These are phyloP conservation scores for Penicillium frequentans DNA, from an alignment of 2,329 filamentous ascomycete genomes.

Conservation along the genomic window DNA sequence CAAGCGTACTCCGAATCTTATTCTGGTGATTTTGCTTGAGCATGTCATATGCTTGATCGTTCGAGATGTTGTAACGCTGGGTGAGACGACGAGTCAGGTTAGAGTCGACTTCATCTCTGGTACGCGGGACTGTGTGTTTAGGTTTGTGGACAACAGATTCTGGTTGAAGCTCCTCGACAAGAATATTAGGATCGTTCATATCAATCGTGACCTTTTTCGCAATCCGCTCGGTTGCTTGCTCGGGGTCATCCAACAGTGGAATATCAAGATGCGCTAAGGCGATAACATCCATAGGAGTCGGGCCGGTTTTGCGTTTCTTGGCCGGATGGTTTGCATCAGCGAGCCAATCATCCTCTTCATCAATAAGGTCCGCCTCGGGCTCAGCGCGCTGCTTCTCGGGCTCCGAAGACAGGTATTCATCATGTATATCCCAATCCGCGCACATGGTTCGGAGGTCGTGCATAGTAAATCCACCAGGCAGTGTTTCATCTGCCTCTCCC, in stretches of 20 bases:
- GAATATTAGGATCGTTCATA: slow-evolving; percentile 80
- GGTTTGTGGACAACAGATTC: slow-evolving; percentile 59
- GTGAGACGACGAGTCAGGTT: slow-evolving; percentile 71
- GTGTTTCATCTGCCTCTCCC: slow-evolving; percentile 62
- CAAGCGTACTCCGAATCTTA: slow-evolving; percentile 89
- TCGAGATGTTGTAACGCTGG: slow-evolving; percentile 90
- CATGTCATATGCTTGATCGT: slow-evolving; percentile 92
- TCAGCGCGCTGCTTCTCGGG: slow-evolving; percentile 15
- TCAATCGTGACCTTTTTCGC: slow-evolving; percentile 81
- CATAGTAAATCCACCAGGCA: slow-evolving; percentile 68
- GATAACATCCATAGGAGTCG: slow-evolving; percentile 46
- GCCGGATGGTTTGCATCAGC: slow-evolving; percentile 51
- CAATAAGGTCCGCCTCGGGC: slow-evolving; percentile 13
- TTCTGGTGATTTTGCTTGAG: slow-evolving; percentile 96
- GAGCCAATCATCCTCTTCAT: slow-evolving; percentile 58
- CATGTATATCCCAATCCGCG: slow-evolving; percentile 75
- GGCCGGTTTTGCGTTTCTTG: slow-evolving; percentile 66
- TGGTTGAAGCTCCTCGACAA: slow-evolving; percentile 74
- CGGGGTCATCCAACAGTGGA: slow-evolving; percentile 78
- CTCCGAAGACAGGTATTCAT: slow-evolving; percentile 32
- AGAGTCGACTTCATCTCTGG: slow-evolving; percentile 63
- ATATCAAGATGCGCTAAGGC: slow-evolving; percentile 60
- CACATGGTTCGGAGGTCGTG: slow-evolving; percentile 83
- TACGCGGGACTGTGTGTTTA: slow-evolving; percentile 36
- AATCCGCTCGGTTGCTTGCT: slow-evolving; percentile 68